Base-by-base conservation (phyloP, 2,329 filamentous ascomycete species). In the Verticillium isaacii region DNA sequence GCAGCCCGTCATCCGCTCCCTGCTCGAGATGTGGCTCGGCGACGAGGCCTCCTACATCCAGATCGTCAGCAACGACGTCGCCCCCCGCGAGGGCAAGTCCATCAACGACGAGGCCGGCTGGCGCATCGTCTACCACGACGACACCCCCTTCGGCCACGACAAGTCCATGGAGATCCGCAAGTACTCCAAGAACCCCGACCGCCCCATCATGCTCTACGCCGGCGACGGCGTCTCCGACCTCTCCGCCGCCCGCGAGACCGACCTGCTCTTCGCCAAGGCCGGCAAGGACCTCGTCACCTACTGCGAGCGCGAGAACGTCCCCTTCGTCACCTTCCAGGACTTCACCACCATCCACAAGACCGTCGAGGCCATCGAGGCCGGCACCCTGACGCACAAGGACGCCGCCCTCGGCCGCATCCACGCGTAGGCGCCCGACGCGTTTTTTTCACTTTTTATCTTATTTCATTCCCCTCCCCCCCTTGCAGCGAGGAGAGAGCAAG, bases 161-260 rank as follows among this genome's bases (percentile, higher is more conserved):
- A 99, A 99, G 85, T 93, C 89, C 32, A 81, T 94, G 60, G 92
- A 95, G 73, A 92, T 99, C 70, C 87, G 91, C 66, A 92, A 92
- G 59, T 98, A 98, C 77, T 89, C 89, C 2, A 82, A 86, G 32
- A 81, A 96, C 54, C 87, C 91, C 0, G 81, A 80, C 36, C 84
- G 93, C 52, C 95, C 95, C 2, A 88, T 87, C 45, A 86, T 98
- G 78, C 92, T 98, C 75, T 99, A 99, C 71, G 94, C 95, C 36
- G 95, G 95, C 62, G 94, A 98, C 69, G 94, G 94, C 57, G 92
- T 97, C 5, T 96, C 91, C 2, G 94, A 98, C 73, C 81, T 98
- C 59, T 96, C 91, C 32, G 95, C 94, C 9, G 94, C 95, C 3
- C 88, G 90, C 68, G 93, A 98, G 81, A 97, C 93, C 2, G 93